Conservation (phyloP, 106 monocot species). For the Amphibolis antarctica region DNA sequence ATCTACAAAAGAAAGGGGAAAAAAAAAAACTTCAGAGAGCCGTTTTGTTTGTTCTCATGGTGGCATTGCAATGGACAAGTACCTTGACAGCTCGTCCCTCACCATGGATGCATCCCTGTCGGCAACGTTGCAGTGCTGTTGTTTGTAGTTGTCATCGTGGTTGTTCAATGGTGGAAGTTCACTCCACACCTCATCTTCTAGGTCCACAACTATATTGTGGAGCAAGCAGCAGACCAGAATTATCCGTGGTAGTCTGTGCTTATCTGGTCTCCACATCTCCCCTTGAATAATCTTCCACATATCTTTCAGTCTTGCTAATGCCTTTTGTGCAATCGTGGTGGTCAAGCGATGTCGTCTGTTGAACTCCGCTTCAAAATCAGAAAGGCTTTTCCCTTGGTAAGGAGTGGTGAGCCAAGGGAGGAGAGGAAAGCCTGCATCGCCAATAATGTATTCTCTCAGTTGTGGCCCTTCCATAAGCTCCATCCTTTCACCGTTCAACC, state of each 20-base stretch:
- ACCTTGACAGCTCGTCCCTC: constrained; percentile 45
- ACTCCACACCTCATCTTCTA: constrained; percentile 44
- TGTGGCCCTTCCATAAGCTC: constrained; percentile 26
- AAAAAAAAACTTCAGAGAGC: too few species aligned
- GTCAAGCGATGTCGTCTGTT: constrained; percentile 54
- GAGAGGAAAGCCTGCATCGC: constrained; percentile 52
- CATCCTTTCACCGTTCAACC: constrained; percentile 34
- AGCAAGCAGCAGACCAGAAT: constrained; percentile 81
- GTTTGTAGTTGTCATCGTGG: constrained; percentile 55
- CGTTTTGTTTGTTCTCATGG: constrained; percentile 6
- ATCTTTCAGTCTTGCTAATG: constrained; percentile 63
- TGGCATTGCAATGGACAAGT: constrained; percentile 36
- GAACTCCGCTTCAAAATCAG: constrained; percentile 37
- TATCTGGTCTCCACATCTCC: constrained; percentile 95
- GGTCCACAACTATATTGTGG: constrained; percentile 74
- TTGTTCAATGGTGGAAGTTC: constrained; percentile 22
- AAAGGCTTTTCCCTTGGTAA: constrained; percentile 44
- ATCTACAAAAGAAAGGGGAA: too few species aligned
- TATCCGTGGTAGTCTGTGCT: constrained; percentile 75
- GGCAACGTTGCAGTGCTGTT: constrained; percentile 36
- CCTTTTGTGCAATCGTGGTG: constrained; percentile 55
- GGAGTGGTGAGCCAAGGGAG: constrained; percentile 87
- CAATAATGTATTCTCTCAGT: constrained; percentile 68
- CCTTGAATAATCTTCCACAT: constrained; percentile 80
- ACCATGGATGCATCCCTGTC: constrained; percentile 33